Conservation (phyloP, 441 rosid genomes). For the Viola pubescens region DNA sequence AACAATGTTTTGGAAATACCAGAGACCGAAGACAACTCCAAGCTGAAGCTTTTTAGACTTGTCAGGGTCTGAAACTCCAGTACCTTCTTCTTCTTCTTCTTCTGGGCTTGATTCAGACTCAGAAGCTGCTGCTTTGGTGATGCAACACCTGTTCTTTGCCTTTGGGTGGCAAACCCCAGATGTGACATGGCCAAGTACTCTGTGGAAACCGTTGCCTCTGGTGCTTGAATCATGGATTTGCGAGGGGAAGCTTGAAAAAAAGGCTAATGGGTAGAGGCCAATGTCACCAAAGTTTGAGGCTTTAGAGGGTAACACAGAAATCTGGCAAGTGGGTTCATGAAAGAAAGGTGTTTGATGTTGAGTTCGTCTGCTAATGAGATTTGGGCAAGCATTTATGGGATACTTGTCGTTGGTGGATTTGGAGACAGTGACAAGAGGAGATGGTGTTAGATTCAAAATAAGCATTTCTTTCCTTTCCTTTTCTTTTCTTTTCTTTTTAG, state of each 20-base stretch:
- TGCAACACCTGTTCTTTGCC: slow-evolving; percentile 27
- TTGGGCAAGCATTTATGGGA: slow-evolving; percentile 32
- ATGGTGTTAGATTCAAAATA: slow-evolving; percentile 29
- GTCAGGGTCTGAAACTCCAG: slow-evolving; percentile 21
- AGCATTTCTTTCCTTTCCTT: slow-evolving; percentile 22
- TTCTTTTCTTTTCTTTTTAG: background rate
- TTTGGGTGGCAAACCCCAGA: slow-evolving; percentile 17
- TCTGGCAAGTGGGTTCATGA: slow-evolving; percentile 18
- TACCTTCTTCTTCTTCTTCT: slow-evolving; percentile 29
- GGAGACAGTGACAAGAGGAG: slow-evolving; percentile 33
- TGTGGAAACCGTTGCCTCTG: slow-evolving; percentile 17
- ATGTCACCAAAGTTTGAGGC: slow-evolving; percentile 14
- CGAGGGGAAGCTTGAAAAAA: slow-evolving; percentile 22
- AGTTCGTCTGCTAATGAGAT: slow-evolving; percentile 26
- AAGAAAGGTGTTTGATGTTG: slow-evolving; percentile 25
- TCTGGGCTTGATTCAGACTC: slow-evolving; percentile 42
- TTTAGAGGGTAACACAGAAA: slow-evolving; percentile 11
- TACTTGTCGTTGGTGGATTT: slow-evolving; percentile 21
- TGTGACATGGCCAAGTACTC: slow-evolving; percentile 7
- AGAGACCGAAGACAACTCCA: slow-evolving; percentile 64
- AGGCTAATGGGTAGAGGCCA: slow-evolving; percentile 28
- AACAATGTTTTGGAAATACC: slow-evolving; percentile 88
- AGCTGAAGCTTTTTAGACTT: slow-evolving; percentile 51
- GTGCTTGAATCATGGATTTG: slow-evolving; percentile 34
- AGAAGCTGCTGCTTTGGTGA: slow-evolving; percentile 33